Conservation (phyloP, 1,284 basidiomycete species). For the Ceratobasidium sp. region DNA sequence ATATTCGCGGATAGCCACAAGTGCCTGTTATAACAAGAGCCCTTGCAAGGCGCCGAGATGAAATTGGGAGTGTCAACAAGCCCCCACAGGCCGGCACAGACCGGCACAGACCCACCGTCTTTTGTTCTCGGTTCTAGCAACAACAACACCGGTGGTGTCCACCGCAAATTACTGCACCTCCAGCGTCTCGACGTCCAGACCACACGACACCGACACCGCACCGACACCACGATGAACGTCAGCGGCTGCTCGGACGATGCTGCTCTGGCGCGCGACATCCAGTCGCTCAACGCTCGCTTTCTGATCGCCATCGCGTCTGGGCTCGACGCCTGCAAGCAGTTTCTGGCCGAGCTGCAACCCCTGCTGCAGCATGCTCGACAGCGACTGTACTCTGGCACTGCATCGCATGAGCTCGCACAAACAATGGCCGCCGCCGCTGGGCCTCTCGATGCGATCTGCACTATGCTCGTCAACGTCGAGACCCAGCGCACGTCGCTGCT, state of each 20-base stretch:
- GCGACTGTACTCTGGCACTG: neutral
- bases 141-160: no score
- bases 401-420: neutral
- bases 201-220: no score
- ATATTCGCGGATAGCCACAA: no score
- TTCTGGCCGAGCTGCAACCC: neutral
- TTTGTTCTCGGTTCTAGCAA: no score
- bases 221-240: constrained; percentile 20
- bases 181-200: no score
- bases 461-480: neutral
- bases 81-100: constrained; percentile 17
- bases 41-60: no score
- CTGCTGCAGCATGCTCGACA: neutral
- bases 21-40: no score
- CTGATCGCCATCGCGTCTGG: constrained; percentile 1
- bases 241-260: constrained; percentile 11
- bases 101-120: no score
- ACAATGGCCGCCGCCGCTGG: neutral
- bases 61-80: constrained; percentile 14
- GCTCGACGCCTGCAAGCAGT: neutral
- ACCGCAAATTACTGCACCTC: no score
- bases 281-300: neutral
- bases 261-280: constrained; percentile 6
- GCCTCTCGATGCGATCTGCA: neutral
- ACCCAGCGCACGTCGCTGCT: neutral